Evolutionary conservation across 805 yeast species (phyloP).

Genomic region (Yarrowia keelungensis): DNA sequence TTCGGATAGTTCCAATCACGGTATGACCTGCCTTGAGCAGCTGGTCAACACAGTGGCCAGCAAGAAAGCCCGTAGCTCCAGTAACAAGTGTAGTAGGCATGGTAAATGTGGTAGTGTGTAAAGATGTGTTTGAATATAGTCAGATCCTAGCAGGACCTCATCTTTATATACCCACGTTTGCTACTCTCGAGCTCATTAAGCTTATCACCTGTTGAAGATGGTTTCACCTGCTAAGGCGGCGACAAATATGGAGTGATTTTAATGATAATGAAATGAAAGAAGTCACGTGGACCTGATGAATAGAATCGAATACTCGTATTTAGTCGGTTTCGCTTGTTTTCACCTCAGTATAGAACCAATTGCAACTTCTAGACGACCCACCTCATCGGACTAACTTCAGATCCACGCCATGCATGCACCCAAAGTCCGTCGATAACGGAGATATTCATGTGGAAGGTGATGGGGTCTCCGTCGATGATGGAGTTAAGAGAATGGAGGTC

Average conservation of each 20-base stretch:
- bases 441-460: not conserved
- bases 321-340: too few relatives aligned
- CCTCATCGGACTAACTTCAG: too few relatives aligned
- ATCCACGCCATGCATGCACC: not conserved
- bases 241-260: too few relatives aligned
- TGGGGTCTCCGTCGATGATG: not conserved
- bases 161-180: constrained; percentile 2
- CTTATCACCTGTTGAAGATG: not conserved
- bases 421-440: constrained; percentile 20
- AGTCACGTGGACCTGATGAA: too few relatives aligned
- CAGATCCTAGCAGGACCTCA: not conserved
- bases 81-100: constrained; percentile 51
- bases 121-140: too few relatives aligned
- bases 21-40: constrained; percentile 54
- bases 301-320: too few relatives aligned
- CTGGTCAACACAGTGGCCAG: constrained; percentile 52
- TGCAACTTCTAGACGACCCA: too few relatives aligned
- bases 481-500: not conserved
- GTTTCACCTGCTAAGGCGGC: too few relatives aligned
- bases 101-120: not conserved
- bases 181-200: not conserved
- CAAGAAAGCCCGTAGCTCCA: constrained; percentile 58
- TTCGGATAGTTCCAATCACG: constrained; percentile 60
- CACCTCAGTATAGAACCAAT: too few relatives aligned
- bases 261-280: too few relatives aligned